Percentiles rank a stretch among this genome's conserved stretches.
Conservation (phyloP, 176 grass and related monocot genomes). For the Sorghum bicolor region Sorghum_bicolor_NCBIv3 NC_012874.2:11475001-11475500, state of each 20-base stretch:
- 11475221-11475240: conserved; percentile 92
- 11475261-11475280: conserved; percentile 85
- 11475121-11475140: not conserved
- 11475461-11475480: not conserved
- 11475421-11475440: conserved; percentile 6
- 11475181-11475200: conserved; percentile 19
- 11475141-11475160: not conserved
- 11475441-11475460: not conserved
- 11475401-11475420: not conserved
- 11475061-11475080: not conserved
- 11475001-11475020: not conserved
- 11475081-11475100: not conserved
- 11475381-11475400: not conserved
- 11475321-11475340: not conserved
- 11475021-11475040: not conserved
- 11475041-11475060: not conserved
- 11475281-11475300: conserved; percentile 81
- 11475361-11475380: not conserved
- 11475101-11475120: not conserved
- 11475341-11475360: conserved; percentile 3
- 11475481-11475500: conserved; percentile 15
- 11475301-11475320: conserved; percentile 20
- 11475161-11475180: conserved; percentile 16
- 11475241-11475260: conserved; percentile 98
- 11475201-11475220: conserved; percentile 96